Evolutionary conservation across 2,329 filamentous ascomycete genomes (phyloP), one percentile per base, ranked within the genome.

Genomic region (Botrytis galanthina): DNA sequence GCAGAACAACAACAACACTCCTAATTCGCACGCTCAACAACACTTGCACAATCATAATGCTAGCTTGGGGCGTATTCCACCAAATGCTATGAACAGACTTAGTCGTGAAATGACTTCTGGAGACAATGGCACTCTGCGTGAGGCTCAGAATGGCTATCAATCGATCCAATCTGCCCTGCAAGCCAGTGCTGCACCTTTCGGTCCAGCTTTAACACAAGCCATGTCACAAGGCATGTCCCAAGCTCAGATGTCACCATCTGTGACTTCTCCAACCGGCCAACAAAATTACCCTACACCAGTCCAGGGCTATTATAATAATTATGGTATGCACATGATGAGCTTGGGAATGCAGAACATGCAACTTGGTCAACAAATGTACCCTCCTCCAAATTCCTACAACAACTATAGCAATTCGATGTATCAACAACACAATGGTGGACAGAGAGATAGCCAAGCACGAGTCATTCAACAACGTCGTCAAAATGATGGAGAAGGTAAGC

Each of bases 121-220:
- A 35, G 80, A 81, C n/a, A 73, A 75, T 44, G 72, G 75, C 37
- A 76, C 74, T 22, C 68, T 79, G 57, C 81, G 82, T 46, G 85
- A 89, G 73, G 85, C 86, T 48, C 80, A 81, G 60, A 82, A 80
- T 73, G 84, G 83, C 72, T 91, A 87, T 78, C 89, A 86, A 73
- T 88, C 88, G 0, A 87, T 92, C 74, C 88, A 91, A 74, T 93
- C 93, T 63, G 89, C 89, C 63, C 86, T 98, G 54, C 95, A 98
- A 78, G 92, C 91, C 64, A 95, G 88, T 81, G 93, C 93, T 72
- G 86, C 92, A 63, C 88, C 94, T 0, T 98, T 97, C 80, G 93
- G 92, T 12, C 91, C 93, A 18, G 83, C 88, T 44, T 81, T 87
- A 46, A 85, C 84, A 29, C 81, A 81, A 75, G 78, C 74, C 44